phyloP scores from a whole-genome alignment of 208 protist species.

The Borovskyia barvae region DNA sequence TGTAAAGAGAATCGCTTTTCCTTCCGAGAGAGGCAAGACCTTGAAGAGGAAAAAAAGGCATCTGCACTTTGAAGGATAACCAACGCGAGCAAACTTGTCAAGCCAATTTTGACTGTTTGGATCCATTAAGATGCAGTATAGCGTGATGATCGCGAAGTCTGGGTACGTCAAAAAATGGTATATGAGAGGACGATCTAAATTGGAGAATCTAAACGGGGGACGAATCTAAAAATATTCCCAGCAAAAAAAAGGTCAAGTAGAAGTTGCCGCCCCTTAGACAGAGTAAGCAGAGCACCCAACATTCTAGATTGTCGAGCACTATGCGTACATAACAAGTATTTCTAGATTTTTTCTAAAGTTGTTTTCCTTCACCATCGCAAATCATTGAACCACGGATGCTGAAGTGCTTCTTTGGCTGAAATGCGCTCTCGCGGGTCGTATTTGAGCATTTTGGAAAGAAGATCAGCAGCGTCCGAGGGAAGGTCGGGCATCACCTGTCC shows the following conservation, averaged over 20 bases:
- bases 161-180: not conserved
- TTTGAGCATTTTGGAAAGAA: conserved; percentile 88
- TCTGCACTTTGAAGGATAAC: not conserved
- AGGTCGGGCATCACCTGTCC: conserved; percentile 66
- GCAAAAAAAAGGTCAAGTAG: too few relatives aligned
- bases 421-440: conserved; percentile 90
- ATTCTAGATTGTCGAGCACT: too few relatives aligned
- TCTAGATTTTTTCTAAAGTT: not conserved
- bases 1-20: too few relatives aligned
- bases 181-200: conserved; percentile 3
- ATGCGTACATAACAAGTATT: not conserved
- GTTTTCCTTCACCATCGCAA: conserved; percentile 39
- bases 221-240: not conserved
- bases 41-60: not conserved
- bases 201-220: not conserved
- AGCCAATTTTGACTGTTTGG: too few relatives aligned
- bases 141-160: too few relatives aligned
- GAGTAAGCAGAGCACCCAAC: too few relatives aligned
- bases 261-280: too few relatives aligned
- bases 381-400: conserved; percentile 91
- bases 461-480: conserved; percentile 78
- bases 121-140: too few relatives aligned
- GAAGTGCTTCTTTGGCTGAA: conserved; percentile 86
- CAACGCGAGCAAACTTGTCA: too few relatives aligned
- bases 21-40: too few relatives aligned